Base-by-base conservation (phyloP, 2,329 filamentous ascomycete species). In the Penicillium janthinellum region DNA sequence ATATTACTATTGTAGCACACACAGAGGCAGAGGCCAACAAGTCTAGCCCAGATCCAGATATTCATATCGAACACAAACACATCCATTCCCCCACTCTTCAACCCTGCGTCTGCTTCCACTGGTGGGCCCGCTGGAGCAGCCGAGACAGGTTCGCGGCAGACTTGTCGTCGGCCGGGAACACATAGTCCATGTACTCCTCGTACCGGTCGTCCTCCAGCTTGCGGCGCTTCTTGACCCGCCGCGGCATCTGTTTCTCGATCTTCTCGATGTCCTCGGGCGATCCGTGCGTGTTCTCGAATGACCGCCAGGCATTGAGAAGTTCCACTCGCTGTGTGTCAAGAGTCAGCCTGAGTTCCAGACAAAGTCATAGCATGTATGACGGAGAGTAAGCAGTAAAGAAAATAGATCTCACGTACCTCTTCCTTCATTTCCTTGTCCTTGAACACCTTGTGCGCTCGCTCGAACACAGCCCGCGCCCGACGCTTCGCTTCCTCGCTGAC, bases 121-220 rank as follows among this genome's bases (percentile, higher is more conserved):
- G 87, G 75, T 92, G 88, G 58, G 94, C 93, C 85, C 89, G 89
- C 63, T 91, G 88, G 79, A 97, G 80, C 75, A 98, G 82, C 74
- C 90, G 91, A 54, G 90, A 90, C 76, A 97, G 80, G 70, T 91
- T 93, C 67, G 90, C 90, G 57, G 90, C 89, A 73, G 91, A 89
- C 79, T 91, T 87, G 75, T 97, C 93, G 79, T 98, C 95, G 4
- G 91, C 92, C 0, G 95, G 95, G 86, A 99, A 99, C 37, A 99
- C 86, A 70, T 96, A 98, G 76, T 98, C 95, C 79, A 95, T 86
- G 77, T 96, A 98, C 80, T 99, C 95, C 83, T 99, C 92, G 81
- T 92, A 97, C 39, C 87, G 88, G 75, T 95, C 93, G 77, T 97
- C 94, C 73, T 96, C 93, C 75, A 96, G 78, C 84, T 88, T 92